phyloP scores from a whole-genome alignment of 1,284 basidiomycete species.

The Cystobasidiaceae sp. region DNA sequence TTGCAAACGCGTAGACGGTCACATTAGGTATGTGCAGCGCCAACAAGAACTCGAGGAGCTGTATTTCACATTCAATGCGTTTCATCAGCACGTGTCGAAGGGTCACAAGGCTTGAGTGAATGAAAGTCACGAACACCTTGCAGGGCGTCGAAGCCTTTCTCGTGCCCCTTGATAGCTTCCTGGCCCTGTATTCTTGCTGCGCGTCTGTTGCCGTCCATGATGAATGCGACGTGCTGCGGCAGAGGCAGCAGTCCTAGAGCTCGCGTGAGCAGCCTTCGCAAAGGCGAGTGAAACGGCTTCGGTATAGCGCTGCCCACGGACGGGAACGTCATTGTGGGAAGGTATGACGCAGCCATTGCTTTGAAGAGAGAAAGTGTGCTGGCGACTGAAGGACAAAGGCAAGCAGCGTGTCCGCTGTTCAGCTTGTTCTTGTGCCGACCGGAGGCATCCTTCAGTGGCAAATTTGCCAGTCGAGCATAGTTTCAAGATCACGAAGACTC shows the following conservation, averaged over 20 bases:
- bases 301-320: slow-evolving; percentile 21
- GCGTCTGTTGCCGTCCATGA: slow-evolving; percentile 96
- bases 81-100: background rate
- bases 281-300: slow-evolving; percentile 14
- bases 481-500: too few species aligned
- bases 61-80: background rate
- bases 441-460: too few species aligned
- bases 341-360: slow-evolving; percentile 5
- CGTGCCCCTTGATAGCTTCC: slow-evolving; percentile 69
- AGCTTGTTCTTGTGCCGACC: too few species aligned
- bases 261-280: slow-evolving; percentile 34
- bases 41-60: slow-evolving; percentile 80
- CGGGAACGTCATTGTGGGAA: slow-evolving; percentile 21
- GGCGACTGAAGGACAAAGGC: too few species aligned
- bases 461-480: too few species aligned
- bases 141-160: slow-evolving; percentile 76
- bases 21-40: slow-evolving; percentile 72
- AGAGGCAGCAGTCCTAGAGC: slow-evolving; percentile 61
- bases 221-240: slow-evolving; percentile 86
- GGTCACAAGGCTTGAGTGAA: too few species aligned
- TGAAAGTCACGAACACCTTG: slow-evolving; percentile 56
- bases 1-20: slow-evolving; percentile 90
- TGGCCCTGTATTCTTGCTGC: slow-evolving; percentile 71
- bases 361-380: too few species aligned
- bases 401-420: too few species aligned